Evolutionary conservation across 495 filamentous ascomycete genomes (phyloP).

Genomic region (Penicillium cosmopolitanum): DNA sequence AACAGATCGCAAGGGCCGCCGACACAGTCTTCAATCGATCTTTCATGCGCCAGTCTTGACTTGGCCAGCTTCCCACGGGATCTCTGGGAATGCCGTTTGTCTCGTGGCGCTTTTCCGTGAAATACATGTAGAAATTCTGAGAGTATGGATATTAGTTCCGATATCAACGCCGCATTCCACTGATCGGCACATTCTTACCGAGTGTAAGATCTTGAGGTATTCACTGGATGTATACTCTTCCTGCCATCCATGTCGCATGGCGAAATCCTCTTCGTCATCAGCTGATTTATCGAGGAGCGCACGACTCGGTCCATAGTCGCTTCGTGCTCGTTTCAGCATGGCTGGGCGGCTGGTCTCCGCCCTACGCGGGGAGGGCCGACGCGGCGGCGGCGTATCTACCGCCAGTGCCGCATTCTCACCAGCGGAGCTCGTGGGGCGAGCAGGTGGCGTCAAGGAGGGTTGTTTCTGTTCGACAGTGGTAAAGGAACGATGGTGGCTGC

Average conservation of each 20-base stretch:
- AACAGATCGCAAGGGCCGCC: slow-evolving; percentile 87
- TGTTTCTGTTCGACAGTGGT: slow-evolving; percentile 41
- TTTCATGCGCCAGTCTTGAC: slow-evolving; percentile 95
- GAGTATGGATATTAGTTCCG: slow-evolving; percentile 17
- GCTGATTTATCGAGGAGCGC: slow-evolving; percentile 38
- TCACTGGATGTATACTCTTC: slow-evolving; percentile 63
- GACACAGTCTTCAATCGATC: slow-evolving; percentile 97
- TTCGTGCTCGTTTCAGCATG: slow-evolving; percentile 68
- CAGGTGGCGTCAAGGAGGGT: slow-evolving; percentile 25
- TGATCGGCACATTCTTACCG: slow-evolving; percentile 43
- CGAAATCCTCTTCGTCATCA: slow-evolving; percentile 54
- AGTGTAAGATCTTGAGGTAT: slow-evolving; percentile 60
- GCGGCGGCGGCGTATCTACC: slow-evolving; percentile 28
- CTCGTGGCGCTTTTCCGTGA: slow-evolving; percentile 95
- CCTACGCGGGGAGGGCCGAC: slow-evolving; percentile 35
- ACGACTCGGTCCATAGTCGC: slow-evolving; percentile 63
- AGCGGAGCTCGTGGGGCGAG: slow-evolving; percentile 40
- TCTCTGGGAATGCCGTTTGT: slow-evolving; percentile 90
- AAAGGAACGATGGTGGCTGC: slow-evolving; percentile 45
- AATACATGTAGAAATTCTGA: slow-evolving; percentile 93
- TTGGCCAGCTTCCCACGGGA: slow-evolving; percentile 57
- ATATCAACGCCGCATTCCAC: neutral
- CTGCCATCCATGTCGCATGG: slow-evolving; percentile 66
- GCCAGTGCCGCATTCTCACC: slow-evolving; percentile 33
- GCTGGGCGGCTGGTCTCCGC: slow-evolving; percentile 53